Percentiles rank a stretch among this genome's conserved stretches.
These are phyloP conservation scores for Wickerhamiella dianesei DNA, from an alignment of 805 yeast species.

Conservation along the genomic window DNA sequence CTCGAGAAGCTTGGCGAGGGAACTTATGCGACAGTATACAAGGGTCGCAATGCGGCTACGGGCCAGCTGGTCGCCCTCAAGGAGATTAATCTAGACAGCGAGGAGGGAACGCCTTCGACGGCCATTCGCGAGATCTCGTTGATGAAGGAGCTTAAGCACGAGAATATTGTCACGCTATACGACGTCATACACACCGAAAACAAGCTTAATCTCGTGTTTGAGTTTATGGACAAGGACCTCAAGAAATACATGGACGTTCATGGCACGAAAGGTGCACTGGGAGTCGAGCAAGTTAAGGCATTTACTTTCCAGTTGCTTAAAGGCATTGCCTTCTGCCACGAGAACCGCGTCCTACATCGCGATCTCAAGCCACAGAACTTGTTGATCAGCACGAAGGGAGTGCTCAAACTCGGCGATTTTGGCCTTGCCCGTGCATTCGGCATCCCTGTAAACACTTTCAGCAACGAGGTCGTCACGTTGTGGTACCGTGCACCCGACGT, in stretches of 20 bases:
- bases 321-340: slow-evolving; percentile 82
- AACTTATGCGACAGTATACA: slow-evolving; percentile 97
- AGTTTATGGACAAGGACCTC: slow-evolving; percentile 83
- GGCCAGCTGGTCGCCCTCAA: slow-evolving; percentile 89
- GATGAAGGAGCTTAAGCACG: slow-evolving; percentile 88
- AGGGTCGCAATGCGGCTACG: slow-evolving; percentile 72
- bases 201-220: slow-evolving; percentile 86
- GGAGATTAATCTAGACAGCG: slow-evolving; percentile 87
- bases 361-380: slow-evolving; percentile 90
- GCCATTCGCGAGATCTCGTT: slow-evolving; percentile 93
- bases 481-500: slow-evolving; percentile 99
- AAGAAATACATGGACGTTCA: slow-evolving; percentile 88
- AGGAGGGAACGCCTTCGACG: slow-evolving; percentile 97
- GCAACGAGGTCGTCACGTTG: slow-evolving; percentile 92
- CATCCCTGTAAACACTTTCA: slow-evolving; percentile 91
- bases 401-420: slow-evolving; percentile 86
- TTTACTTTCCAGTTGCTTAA: slow-evolving; percentile 88
- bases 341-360: slow-evolving; percentile 68
- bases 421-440: slow-evolving; percentile 97
- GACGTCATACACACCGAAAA: slow-evolving; percentile 96
- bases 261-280: slow-evolving; percentile 63
- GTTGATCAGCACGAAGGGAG: slow-evolving; percentile 79
- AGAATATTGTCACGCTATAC: slow-evolving; percentile 79
- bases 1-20: slow-evolving; percentile 82
- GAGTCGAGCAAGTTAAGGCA: slow-evolving; percentile 60